Percentiles rank a stretch among this genome's conserved stretches.
Conservation (phyloP, 768 basidiomycete genomes). For the Gautieria morchelliformis region DNA sequence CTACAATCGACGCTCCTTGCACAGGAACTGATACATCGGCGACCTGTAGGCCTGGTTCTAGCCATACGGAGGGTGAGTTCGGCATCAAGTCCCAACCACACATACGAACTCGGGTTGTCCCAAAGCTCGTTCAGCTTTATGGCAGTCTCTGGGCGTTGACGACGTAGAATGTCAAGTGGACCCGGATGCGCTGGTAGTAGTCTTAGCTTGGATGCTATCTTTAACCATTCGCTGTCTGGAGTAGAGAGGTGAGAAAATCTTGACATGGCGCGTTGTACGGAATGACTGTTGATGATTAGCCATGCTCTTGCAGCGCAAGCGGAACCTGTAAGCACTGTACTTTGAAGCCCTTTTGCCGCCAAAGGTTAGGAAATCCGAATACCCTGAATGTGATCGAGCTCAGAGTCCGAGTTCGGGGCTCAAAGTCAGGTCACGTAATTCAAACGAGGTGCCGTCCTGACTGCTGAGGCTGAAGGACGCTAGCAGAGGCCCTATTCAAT, state of each 20-base stretch:
- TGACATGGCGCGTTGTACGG: background rate
- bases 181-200: background rate
- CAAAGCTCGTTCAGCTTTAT: background rate
- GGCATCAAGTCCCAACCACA: background rate
- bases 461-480: background rate
- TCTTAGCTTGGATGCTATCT: background rate
- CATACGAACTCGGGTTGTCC: background rate
- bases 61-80: background rate
- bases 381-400: too few species aligned
- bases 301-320: too few species aligned
- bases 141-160: background rate
- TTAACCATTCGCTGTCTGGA: conserved; percentile 1
- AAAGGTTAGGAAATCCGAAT: too few species aligned
- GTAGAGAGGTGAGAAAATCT: background rate
- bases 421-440: too few species aligned
- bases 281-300: too few species aligned
- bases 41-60: background rate
- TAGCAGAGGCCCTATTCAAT: background rate
- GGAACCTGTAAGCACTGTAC: too few species aligned
- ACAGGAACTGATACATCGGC: background rate
- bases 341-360: too few species aligned
- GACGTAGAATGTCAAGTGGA: background rate
- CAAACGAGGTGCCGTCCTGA: background rate
- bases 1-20: background rate
- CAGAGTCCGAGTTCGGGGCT: too few species aligned